A percentile compares a stretch with the other conserved stretches of the same genome.
These are phyloP conservation scores for Acanthamoeba castellanii DNA, from an alignment of 208 protist species.

Conservation along the genomic window DNA sequence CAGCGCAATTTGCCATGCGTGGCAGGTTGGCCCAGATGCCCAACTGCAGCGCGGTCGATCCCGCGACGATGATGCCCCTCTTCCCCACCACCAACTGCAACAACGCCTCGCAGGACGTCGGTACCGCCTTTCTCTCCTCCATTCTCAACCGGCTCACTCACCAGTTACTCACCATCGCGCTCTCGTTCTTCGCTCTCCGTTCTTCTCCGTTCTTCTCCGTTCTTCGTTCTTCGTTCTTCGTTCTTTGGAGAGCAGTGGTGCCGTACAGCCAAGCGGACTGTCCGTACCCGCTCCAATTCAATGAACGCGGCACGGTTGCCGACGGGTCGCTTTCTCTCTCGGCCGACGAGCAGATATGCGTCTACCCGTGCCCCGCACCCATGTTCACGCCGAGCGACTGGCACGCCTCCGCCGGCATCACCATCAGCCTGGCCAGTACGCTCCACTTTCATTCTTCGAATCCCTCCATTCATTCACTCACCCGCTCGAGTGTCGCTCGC, in stretches of 20 bases:
- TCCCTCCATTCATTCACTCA: not conserved
- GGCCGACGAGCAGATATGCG: constrained; percentile 42
- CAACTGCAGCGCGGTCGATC: not conserved
- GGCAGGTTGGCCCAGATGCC: not conserved
- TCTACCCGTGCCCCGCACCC: not conserved
- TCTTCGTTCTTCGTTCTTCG: not conserved
- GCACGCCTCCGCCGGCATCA: not conserved
- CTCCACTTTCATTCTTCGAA: not conserved
- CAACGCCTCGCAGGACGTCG: not conserved
- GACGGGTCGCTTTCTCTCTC: not conserved
- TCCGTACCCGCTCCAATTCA: constrained; percentile 53
- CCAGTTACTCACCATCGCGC: not conserved
- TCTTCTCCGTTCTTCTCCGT: not conserved
- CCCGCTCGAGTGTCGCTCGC: not conserved
- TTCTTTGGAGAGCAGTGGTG: not conserved
- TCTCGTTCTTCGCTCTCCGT: too few relatives aligned
- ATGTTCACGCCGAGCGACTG: constrained; percentile 17
- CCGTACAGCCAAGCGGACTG: constrained; percentile 31
- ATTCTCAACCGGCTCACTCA: not conserved
- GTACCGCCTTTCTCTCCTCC: not conserved
- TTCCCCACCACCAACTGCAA: not conserved
- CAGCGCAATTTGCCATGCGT: not conserved
- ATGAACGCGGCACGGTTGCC: not conserved
- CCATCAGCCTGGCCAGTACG: not conserved
- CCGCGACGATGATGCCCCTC: too few relatives aligned